Conservation (phyloP, 176 grass and related monocot genomes). For the Musa acuminata region DNA sequence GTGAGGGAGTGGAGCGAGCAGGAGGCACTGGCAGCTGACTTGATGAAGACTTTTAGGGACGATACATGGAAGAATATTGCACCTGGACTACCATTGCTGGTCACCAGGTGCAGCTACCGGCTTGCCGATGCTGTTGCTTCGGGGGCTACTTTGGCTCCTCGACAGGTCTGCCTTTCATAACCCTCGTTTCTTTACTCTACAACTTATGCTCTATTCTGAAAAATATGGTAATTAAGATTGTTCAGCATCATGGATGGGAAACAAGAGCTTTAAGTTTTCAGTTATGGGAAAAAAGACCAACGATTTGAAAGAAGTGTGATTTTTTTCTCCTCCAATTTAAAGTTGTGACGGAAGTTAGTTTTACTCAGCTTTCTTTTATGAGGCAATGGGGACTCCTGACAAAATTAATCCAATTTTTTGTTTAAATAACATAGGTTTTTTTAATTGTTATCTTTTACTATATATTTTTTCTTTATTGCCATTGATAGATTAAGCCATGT, state of each 20-base stretch:
- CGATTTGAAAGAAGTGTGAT: too few relatives aligned
- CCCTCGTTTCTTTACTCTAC: not conserved
- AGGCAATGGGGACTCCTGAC: too few relatives aligned
- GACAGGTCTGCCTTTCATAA: slow-evolving; percentile 37
- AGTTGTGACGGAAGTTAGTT: too few relatives aligned
- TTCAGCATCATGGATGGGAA: too few relatives aligned
- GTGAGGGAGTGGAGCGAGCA: slow-evolving; percentile 73
- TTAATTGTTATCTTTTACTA: too few relatives aligned
- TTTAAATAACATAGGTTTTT: too few relatives aligned
- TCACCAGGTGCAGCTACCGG: slow-evolving; percentile 50
- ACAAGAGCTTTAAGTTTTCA: not conserved
- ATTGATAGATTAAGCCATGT: too few relatives aligned
- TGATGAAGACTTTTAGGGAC: slow-evolving; percentile 64
- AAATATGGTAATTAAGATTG: not conserved
- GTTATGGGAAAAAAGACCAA: not conserved
- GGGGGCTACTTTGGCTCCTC: slow-evolving; percentile 50
- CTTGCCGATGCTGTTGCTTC: slow-evolving; percentile 51
- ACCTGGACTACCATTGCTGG: slow-evolving; percentile 55
- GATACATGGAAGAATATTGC: slow-evolving; percentile 76
- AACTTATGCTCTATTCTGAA: slow-evolving; percentile 1
- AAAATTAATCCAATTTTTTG: too few relatives aligned
- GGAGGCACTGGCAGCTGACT: slow-evolving; percentile 38
- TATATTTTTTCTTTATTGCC: too few relatives aligned
- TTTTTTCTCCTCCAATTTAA: too few relatives aligned
- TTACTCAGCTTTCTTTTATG: too few relatives aligned